Conservation (phyloP, 225 moss, liverwort and hornwort genomes). For the Straminergon stramineum region DNA sequence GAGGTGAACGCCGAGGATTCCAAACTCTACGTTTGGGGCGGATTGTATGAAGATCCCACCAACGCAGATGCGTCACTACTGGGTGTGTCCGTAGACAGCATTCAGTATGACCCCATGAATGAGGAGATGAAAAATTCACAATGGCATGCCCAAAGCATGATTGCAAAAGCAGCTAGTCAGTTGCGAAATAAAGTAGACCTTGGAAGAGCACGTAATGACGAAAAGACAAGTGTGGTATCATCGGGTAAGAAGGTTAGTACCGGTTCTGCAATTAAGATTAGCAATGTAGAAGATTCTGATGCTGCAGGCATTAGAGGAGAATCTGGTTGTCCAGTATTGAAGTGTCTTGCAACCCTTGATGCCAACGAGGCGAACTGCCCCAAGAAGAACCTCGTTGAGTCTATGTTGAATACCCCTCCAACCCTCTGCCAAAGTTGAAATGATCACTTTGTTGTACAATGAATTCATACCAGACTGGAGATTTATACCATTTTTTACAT, state of each 20-base stretch:
- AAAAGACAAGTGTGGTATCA: background rate
- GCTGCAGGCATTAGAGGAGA: background rate
- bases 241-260: background rate
- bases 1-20: conserved; percentile 12
- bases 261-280: background rate
- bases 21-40: conserved; percentile 45
- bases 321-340: background rate
- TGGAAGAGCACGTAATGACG: background rate
- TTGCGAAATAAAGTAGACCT: background rate
- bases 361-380: background rate
- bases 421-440: background rate
- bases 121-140: conserved; percentile 19
- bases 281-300: background rate
- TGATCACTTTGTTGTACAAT: background rate
- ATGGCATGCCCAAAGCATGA: conserved; percentile 1
- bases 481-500: background rate
- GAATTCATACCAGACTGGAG: background rate
- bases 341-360: background rate
- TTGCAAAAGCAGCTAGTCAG: background rate
- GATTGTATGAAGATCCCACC: conserved; percentile 47
- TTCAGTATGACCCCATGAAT: conserved; percentile 63
- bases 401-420: background rate
- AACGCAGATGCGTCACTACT: conserved; percentile 50
- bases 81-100: conserved; percentile 31
- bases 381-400: background rate